These are phyloP conservation scores for Pachysandra terminalis DNA, from an alignment of 164 flowering plant genomes.

Conservation along the genomic window DNA sequence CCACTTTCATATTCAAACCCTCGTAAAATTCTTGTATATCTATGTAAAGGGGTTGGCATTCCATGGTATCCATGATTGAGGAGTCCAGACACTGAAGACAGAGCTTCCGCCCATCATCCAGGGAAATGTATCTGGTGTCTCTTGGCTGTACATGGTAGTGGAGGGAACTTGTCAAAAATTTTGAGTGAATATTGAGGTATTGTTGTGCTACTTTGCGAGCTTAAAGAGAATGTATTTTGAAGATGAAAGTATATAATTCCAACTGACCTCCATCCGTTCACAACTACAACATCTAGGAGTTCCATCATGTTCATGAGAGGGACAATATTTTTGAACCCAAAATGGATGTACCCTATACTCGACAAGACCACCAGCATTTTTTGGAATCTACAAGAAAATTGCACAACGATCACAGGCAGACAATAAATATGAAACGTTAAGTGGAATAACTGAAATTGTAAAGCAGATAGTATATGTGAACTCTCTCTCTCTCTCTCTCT, in stretches of 20 bases:
- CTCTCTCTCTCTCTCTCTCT: no score
- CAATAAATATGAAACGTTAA: not conserved
- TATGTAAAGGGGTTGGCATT: slow-evolving; percentile 75
- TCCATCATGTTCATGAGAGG: slow-evolving; percentile 76
- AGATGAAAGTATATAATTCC: not conserved
- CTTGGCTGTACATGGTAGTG: slow-evolving; percentile 61
- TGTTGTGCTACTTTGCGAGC: not conserved
- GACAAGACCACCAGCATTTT: slow-evolving; percentile 81
- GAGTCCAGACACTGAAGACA: slow-evolving; percentile 88
- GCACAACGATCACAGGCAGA: slow-evolving; percentile 1
- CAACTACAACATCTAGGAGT: slow-evolving; percentile 96
- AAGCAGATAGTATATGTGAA: no score
- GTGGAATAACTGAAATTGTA: no score
- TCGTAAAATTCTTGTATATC: slow-evolving; percentile 76
- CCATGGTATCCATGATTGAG: slow-evolving; percentile 65
- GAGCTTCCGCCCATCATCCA: slow-evolving; percentile 82
- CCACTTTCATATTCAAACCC: slow-evolving; percentile 68
- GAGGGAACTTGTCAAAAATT: slow-evolving; percentile 5
- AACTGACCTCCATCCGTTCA: slow-evolving; percentile 89
- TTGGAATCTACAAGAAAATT: slow-evolving; percentile 63
- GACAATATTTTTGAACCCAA: slow-evolving; percentile 88
- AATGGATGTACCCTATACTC: slow-evolving; percentile 94
- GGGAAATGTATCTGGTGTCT: slow-evolving; percentile 51
- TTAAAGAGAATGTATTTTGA: not conserved
- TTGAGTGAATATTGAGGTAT: not conserved